Percentiles rank a stretch among this genome's conserved stretches.
phyloP scores from a whole-genome alignment of 768 basidiomycete species.

The Hypholoma fasciculare region DNA sequence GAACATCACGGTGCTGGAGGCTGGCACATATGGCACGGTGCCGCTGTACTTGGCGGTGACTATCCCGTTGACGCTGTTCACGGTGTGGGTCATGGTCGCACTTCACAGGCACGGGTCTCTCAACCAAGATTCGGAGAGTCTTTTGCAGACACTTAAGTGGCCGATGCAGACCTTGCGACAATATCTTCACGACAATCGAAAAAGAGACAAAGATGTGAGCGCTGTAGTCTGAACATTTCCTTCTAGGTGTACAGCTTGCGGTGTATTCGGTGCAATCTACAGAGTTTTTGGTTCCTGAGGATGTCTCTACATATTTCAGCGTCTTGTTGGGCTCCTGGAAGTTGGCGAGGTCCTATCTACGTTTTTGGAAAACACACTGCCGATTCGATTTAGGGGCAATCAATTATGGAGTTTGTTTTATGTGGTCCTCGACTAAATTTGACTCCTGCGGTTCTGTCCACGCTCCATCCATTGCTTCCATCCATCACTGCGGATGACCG shows the following conservation, averaged over 20 bases:
- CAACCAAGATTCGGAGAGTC: neutral
- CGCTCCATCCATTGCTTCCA: too few species aligned
- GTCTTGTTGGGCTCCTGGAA: neutral
- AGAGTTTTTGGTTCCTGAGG: neutral
- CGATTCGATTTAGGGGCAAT: too few species aligned
- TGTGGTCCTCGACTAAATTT: too few species aligned
- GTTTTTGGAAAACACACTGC: neutral
- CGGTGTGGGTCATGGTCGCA: slow-evolving; percentile 47
- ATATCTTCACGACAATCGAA: too few species aligned
- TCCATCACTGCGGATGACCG: too few species aligned
- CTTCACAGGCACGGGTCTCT: slow-evolving; percentile 29
- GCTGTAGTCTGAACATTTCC: too few species aligned
- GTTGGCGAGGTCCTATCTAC: neutral
- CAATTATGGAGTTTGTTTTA: too few species aligned
- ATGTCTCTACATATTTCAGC: neutral
- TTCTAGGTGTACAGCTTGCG: too few species aligned
- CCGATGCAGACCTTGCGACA: slow-evolving; percentile 1
- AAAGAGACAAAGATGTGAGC: too few species aligned
- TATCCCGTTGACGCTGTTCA: slow-evolving; percentile 39
- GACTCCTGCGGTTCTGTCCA: too few species aligned
- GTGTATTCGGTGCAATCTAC: too few species aligned
- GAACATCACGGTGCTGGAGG: slow-evolving; percentile 42
- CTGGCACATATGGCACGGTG: slow-evolving; percentile 28
- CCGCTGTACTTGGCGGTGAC: slow-evolving; percentile 37
- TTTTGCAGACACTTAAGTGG: slow-evolving; percentile 13